phyloP scores from a whole-genome alignment of 768 basidiomycete genomes.

The Xerocomellus chrysenteron region DNA sequence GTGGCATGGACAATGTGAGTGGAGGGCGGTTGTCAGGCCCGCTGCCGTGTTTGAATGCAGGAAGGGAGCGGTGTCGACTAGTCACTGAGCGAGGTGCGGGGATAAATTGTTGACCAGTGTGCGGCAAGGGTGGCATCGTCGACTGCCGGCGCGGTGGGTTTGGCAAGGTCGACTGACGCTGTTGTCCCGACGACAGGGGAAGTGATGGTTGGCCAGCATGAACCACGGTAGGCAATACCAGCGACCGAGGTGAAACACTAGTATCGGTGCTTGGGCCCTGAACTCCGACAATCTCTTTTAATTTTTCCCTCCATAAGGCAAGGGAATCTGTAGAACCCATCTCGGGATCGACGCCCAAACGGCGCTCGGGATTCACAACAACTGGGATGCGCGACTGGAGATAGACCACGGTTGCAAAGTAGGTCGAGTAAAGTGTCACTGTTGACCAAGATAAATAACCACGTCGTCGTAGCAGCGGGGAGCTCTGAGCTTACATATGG shows the following conservation, averaged over 20 bases:
- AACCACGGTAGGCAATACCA: conserved; percentile 9
- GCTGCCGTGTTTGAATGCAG: conserved; percentile 15
- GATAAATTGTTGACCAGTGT: neutral
- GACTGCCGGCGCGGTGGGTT: conserved; percentile 11
- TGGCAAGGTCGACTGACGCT: neutral
- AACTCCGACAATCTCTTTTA: neutral
- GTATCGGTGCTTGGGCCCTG: neutral
- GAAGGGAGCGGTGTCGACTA: conserved; percentile 25
- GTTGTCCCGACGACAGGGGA: neutral
- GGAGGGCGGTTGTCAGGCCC: neutral
- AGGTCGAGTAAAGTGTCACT: conserved; percentile 47
- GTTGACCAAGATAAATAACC: conserved; percentile 5
- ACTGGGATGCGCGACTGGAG: conserved; percentile 32
- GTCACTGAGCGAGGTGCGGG: neutral
- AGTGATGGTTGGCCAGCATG: conserved; percentile 6
- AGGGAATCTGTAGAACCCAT: conserved; percentile 8
- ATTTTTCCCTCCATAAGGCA: conserved; percentile 2
- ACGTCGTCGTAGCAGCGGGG: neutral
- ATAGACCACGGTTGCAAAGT: conserved; percentile 40
- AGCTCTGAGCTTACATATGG: conserved; percentile 41
- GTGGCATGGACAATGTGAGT: conserved; percentile 3
- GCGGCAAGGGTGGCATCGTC: conserved; percentile 1
- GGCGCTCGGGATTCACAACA: conserved; percentile 10
- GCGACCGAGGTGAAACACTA: neutral
- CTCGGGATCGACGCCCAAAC: conserved; percentile 20